phyloP scores from a whole-genome alignment of 345 rosid species.

The Eucalyptus dawsonii region DNA sequence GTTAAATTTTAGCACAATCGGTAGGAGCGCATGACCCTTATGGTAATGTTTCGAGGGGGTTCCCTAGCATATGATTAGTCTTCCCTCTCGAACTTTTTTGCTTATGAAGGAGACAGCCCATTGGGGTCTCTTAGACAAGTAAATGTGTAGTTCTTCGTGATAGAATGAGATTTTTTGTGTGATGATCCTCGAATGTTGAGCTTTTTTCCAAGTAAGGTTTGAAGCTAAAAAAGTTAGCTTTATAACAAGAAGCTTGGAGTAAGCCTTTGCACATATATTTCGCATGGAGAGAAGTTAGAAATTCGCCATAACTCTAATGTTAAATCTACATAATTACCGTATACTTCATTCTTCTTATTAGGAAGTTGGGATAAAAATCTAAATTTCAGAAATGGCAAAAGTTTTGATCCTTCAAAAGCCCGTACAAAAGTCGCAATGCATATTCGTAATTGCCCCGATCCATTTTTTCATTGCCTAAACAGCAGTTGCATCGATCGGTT shows the following conservation, averaged over 20 bases:
- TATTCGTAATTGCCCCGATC: rapidly evolving
- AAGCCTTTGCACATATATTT: not conserved
- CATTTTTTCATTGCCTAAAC: rapidly evolving
- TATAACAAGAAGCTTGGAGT: not conserved
- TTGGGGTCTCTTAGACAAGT: not conserved
- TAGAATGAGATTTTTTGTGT: not conserved
- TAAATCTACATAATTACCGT: not conserved
- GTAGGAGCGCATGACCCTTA: not conserved
- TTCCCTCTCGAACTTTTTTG: not conserved
- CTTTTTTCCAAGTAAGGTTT: not conserved
- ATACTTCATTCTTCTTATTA: not conserved
- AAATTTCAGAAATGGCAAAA: not conserved
- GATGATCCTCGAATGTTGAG: not conserved
- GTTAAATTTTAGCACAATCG: rapidly evolving
- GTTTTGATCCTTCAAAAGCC: not conserved
- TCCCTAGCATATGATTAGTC: not conserved
- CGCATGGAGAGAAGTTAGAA: not conserved
- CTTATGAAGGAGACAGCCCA: not conserved
- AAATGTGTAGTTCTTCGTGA: not conserved
- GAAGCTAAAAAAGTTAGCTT: not conserved
- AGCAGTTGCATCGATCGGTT: rapidly evolving
- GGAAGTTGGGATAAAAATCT: not conserved
- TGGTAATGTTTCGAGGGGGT: not conserved
- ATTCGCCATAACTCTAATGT: not conserved
- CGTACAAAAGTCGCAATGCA: not conserved